phyloP scores from a whole-genome alignment of 1,284 basidiomycete genomes.

The Pascua sp. region DNA sequence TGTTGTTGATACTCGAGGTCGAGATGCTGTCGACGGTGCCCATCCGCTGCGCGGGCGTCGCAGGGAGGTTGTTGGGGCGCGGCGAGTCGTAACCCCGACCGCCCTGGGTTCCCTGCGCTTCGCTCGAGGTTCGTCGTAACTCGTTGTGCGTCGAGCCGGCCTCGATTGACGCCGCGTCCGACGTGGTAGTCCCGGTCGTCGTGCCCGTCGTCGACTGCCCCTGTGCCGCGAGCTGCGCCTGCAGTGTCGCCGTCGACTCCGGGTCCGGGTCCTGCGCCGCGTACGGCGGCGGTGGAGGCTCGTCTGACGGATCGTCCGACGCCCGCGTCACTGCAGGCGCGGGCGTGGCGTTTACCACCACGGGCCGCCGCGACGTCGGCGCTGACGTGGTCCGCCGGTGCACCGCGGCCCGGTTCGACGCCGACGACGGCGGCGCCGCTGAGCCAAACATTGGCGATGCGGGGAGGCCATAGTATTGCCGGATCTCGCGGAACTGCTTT shows the following conservation, averaged over 20 bases:
- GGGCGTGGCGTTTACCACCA: not conserved
- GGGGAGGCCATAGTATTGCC: constrained; percentile 8
- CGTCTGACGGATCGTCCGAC: constrained; percentile 9
- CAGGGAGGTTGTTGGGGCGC: constrained; percentile 6
- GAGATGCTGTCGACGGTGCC: not conserved
- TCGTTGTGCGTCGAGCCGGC: not conserved
- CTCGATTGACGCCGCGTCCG: not conserved
- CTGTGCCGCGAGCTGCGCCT: constrained; percentile 36
- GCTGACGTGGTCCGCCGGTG: not conserved
- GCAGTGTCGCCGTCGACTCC: constrained; percentile 34
- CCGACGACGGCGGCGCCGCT: not conserved
- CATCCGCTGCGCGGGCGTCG: constrained; percentile 4
- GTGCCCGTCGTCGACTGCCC: too few species aligned
- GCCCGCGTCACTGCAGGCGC: not conserved
- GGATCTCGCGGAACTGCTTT: constrained; percentile 5
- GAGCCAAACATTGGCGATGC: constrained; percentile 1
- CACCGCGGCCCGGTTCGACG: not conserved
- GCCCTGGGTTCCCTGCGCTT: not conserved
- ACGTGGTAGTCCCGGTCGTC: not conserved
- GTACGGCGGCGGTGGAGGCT: constrained; percentile 44
- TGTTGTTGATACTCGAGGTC: too few species aligned
- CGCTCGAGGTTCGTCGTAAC: too few species aligned
- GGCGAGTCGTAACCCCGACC: constrained; percentile 1
- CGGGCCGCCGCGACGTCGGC: not conserved
- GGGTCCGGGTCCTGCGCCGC: constrained; percentile 42